These are phyloP conservation scores for Xylaria sp. DNA, from an alignment of 2,329 filamentous ascomycete genomes.

Conservation along the genomic window DNA sequence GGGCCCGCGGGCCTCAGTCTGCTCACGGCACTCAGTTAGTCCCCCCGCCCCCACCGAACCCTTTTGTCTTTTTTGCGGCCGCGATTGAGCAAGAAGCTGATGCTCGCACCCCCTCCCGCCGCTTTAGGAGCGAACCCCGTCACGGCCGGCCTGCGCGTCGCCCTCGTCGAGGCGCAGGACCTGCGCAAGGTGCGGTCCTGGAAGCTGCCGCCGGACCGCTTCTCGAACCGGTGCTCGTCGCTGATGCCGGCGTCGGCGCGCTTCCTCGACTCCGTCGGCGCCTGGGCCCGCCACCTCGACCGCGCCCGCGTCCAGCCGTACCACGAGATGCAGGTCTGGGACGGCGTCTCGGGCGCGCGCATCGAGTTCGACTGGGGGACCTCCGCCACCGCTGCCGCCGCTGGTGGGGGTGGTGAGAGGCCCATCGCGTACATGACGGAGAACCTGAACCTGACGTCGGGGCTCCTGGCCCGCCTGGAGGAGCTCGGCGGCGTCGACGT, in stretches of 20 bases:
- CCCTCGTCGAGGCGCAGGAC: constrained; percentile 88
- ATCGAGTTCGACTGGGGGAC: constrained; percentile 84
- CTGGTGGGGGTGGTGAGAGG: constrained; percentile 44
- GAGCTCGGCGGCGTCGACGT: constrained; percentile 70
- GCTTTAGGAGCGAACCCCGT: constrained; percentile 75
- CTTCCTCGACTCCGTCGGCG: constrained; percentile 82
- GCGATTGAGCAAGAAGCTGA: background rate
- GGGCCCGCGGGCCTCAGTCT: constrained; percentile 88
- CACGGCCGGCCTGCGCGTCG: constrained; percentile 78
- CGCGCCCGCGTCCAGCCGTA: constrained; percentile 79
- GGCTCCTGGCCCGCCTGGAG: constrained; percentile 71
- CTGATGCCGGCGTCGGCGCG: constrained; percentile 85
- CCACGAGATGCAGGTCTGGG: constrained; percentile 98
- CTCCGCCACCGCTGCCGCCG: constrained; percentile 38
- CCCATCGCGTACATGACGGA: constrained; percentile 96
- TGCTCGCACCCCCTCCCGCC: background rate
- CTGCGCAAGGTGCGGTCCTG: constrained; percentile 70
- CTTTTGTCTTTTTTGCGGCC: too few species aligned
- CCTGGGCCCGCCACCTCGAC: constrained; percentile 79
- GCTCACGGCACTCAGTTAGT: constrained; percentile 72
- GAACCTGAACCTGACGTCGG: constrained; percentile 85
- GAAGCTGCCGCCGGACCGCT: constrained; percentile 68
- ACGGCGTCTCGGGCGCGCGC: constrained; percentile 82
- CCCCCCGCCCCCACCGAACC: background rate
- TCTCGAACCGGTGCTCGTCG: constrained; percentile 94